Percentiles rank a stretch among this genome's conserved stretches.
These are phyloP conservation scores for Dipodascus geniculatus DNA, from an alignment of 805 yeast species.

Conservation along the genomic window DNA sequence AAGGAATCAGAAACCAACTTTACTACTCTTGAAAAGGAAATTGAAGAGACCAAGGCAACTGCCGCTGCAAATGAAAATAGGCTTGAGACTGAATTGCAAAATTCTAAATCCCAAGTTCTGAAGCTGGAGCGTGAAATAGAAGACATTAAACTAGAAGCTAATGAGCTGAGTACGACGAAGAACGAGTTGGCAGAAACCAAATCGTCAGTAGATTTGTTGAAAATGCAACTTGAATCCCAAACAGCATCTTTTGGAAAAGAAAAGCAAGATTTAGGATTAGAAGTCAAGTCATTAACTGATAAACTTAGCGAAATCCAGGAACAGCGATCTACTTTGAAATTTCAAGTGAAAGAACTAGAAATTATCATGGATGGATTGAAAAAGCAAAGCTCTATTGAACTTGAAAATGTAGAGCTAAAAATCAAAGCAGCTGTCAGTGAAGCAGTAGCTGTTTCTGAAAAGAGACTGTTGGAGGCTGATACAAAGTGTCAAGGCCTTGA, in stretches of 20 bases:
- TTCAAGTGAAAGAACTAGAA: constrained; percentile 4
- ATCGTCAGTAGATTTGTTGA: not conserved
- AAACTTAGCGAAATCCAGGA: not conserved
- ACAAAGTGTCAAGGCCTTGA: not conserved
- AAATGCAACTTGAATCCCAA: not conserved
- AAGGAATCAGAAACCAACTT: not conserved
- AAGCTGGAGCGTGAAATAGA: no score
- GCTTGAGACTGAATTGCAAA: no score
- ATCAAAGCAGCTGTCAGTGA: not conserved
- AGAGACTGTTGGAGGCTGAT: constrained; percentile 1
- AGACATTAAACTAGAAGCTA: no score
- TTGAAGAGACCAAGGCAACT: not conserved
- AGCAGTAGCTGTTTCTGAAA: not conserved
- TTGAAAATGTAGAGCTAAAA: not conserved
- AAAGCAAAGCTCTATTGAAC: not conserved
- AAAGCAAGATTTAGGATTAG: not conserved
- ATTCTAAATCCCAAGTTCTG: no score
- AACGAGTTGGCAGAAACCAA: not conserved
- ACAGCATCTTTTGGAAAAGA: not conserved
- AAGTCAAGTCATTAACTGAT: not conserved
- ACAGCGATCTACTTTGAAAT: not conserved
- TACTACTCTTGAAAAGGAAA: not conserved
- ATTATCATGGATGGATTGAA: not conserved
- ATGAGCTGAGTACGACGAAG: no score
- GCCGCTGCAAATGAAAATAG: not conserved